Percentiles rank a stretch among this genome's conserved stretches.
phyloP scores from a whole-genome alignment of 345 rosid species.

The Limnanthes douglasii region DNA sequence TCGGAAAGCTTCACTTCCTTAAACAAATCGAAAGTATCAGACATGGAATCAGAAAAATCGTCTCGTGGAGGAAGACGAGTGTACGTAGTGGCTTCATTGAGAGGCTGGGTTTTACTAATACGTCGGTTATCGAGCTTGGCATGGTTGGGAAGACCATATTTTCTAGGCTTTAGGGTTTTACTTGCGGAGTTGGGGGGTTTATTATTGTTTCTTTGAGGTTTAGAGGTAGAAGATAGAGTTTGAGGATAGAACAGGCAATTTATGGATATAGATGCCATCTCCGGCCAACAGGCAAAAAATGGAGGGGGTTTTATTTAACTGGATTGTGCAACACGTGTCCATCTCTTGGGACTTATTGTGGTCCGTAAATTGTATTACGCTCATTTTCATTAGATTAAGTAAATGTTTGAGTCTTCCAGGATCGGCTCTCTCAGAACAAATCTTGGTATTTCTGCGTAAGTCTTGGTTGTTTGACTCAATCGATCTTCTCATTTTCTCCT shows the following conservation, averaged over 20 bases:
- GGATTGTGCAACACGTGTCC: too few relatives aligned
- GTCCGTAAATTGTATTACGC: too few relatives aligned
- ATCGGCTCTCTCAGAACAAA: too few relatives aligned
- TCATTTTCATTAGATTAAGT: too few relatives aligned
- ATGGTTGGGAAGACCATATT: constrained; percentile 8
- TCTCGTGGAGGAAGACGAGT: constrained; percentile 77
- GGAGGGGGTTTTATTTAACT: too few relatives aligned
- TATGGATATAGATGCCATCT: constrained; percentile 28
- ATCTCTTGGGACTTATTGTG: too few relatives aligned
- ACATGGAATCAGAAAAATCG: constrained; percentile 23
- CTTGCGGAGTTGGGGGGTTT: constrained; percentile 12
- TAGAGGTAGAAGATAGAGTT: constrained; percentile 30
- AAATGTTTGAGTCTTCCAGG: too few relatives aligned
- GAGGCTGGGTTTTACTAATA: constrained; percentile 18
- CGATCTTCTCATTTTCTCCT: too few relatives aligned
- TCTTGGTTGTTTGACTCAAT: too few relatives aligned
- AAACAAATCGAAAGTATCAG: constrained; percentile 6
- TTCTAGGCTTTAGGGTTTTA: constrained; percentile 11
- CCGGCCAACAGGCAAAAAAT: too few relatives aligned
- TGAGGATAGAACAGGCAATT: constrained; percentile 25
- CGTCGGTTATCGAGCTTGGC: constrained; percentile 20
- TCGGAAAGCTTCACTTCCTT: constrained; percentile 48
- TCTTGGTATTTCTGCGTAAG: too few relatives aligned
- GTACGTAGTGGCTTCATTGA: constrained; percentile 68
- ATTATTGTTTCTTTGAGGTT: constrained; percentile 16